phyloP scores from a whole-genome alignment of 2,329 filamentous ascomycete species.

The Arthrobotrys megalospora region DNA sequence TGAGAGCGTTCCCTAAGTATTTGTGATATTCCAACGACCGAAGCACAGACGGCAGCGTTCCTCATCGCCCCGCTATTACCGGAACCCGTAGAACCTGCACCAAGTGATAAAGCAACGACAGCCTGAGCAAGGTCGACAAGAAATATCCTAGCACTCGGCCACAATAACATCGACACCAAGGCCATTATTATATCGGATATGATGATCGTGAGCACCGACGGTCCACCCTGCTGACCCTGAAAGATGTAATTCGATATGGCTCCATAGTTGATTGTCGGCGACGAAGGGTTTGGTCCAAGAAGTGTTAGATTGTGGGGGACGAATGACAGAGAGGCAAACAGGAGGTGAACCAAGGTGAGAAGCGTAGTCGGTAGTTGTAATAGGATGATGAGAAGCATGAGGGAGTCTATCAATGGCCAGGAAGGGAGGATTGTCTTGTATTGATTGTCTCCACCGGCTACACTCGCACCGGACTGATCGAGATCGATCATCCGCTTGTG shows the following conservation, averaged over 20 bases:
- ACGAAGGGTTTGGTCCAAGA: constrained; percentile 69
- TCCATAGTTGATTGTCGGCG: constrained; percentile 71
- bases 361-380: constrained; percentile 73
- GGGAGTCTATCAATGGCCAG: constrained; percentile 73
- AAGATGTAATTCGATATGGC: constrained; percentile 68
- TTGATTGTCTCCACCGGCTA: constrained; percentile 51
- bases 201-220: constrained; percentile 72
- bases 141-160: constrained; percentile 71
- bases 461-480: constrained; percentile 61
- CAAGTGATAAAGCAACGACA: constrained; percentile 73
- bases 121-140: constrained; percentile 73
- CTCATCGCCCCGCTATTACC: constrained; percentile 70
- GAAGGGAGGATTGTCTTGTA: constrained; percentile 71
- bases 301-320: constrained; percentile 69
- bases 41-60: constrained; percentile 71
- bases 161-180: constrained; percentile 70
- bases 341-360: constrained; percentile 72
- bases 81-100: constrained; percentile 70
- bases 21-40: constrained; percentile 68
- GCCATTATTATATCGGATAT: constrained; percentile 71
- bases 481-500: constrained; percentile 64
- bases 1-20: constrained; percentile 51
- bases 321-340: constrained; percentile 73
- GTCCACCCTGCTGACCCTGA: constrained; percentile 72
- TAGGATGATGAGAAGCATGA: constrained; percentile 74